phyloP scores from a whole-genome alignment of 1,139 yeast genomes.

The Arxiozyma slooffiae region DNA sequence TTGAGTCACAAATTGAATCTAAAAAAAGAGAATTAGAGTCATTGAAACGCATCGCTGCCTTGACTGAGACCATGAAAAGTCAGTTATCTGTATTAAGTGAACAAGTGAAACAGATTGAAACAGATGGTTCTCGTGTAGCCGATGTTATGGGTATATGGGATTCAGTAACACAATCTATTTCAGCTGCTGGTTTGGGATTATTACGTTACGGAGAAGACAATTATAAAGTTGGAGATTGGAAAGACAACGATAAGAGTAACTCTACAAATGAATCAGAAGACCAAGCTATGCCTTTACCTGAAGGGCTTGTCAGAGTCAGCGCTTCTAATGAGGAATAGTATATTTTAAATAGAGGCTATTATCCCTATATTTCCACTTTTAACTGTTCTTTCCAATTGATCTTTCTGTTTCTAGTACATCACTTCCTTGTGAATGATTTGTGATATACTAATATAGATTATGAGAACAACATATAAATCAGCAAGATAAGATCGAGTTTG shows the following conservation, averaged over 20 bases:
- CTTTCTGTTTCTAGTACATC: too few species aligned
- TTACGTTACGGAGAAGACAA: slow-evolving; percentile 27
- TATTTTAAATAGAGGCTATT: too few species aligned
- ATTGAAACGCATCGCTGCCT: slow-evolving; percentile 20
- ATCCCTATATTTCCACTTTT: too few species aligned
- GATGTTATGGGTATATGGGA: slow-evolving; percentile 28
- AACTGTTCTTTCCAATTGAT: background rate
- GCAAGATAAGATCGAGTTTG: too few species aligned
- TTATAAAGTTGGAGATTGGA: slow-evolving; percentile 22
- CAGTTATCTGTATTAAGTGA: slow-evolving; percentile 23
- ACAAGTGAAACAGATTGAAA: slow-evolving; percentile 21
- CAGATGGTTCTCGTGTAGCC: slow-evolving; percentile 23
- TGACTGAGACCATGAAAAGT: slow-evolving; percentile 23
- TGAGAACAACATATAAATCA: too few species aligned
- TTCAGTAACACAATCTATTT: slow-evolving; percentile 24
- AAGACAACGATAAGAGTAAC: background rate
- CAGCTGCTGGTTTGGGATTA: slow-evolving; percentile 28
- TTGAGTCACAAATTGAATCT: slow-evolving; percentile 5
- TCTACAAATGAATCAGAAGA: background rate
- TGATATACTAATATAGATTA: too few species aligned
- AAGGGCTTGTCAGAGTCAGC: slow-evolving; percentile 7
- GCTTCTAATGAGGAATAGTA: background rate
- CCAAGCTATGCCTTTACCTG: slow-evolving; percentile 2
- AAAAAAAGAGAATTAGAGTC: slow-evolving; percentile 24
- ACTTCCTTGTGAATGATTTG: too few species aligned